phyloP scores from a whole-genome alignment of 2,329 filamentous ascomycete genomes.

The Didymella lethalis region DNA sequence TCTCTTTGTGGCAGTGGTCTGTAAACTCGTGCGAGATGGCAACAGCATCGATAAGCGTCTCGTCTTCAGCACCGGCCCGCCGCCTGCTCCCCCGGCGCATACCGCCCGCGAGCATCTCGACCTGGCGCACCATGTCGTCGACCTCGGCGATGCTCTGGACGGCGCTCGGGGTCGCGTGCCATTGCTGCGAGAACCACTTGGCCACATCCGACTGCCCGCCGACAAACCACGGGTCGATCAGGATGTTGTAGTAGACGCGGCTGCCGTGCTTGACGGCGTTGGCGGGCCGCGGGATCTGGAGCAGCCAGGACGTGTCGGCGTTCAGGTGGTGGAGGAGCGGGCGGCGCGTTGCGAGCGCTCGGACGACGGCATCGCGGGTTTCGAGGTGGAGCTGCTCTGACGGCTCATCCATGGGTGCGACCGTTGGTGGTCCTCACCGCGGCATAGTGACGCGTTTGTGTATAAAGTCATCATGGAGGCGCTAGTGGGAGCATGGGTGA shows the following conservation, averaged over 20 bases:
- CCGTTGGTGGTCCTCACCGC: constrained; percentile 14
- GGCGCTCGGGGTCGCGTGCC: constrained; percentile 64
- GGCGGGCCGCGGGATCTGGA: constrained; percentile 67
- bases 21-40: constrained; percentile 72
- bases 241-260: constrained; percentile 67
- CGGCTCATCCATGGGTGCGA: constrained; percentile 42
- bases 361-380: constrained; percentile 52
- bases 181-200: constrained; percentile 71
- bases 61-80: constrained; percentile 27
- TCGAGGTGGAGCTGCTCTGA: constrained; percentile 54
- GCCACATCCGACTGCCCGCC: constrained; percentile 70
- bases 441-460: constrained; percentile 15
- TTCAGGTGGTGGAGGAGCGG: constrained; percentile 71
- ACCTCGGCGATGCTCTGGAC: constrained; percentile 65
- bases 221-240: constrained; percentile 71
- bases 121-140: constrained; percentile 59
- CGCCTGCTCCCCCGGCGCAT: constrained; percentile 31
- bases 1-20: constrained; percentile 71
- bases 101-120: constrained; percentile 56
- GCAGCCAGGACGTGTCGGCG: constrained; percentile 71
- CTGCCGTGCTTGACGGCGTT: constrained; percentile 52
- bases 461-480: constrained; percentile 5
- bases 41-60: constrained; percentile 64
- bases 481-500: constrained; percentile 22
- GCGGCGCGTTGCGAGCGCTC: constrained; percentile 53